Conservation (phyloP, 768 basidiomycete species). For the Russula earlei region DNA sequence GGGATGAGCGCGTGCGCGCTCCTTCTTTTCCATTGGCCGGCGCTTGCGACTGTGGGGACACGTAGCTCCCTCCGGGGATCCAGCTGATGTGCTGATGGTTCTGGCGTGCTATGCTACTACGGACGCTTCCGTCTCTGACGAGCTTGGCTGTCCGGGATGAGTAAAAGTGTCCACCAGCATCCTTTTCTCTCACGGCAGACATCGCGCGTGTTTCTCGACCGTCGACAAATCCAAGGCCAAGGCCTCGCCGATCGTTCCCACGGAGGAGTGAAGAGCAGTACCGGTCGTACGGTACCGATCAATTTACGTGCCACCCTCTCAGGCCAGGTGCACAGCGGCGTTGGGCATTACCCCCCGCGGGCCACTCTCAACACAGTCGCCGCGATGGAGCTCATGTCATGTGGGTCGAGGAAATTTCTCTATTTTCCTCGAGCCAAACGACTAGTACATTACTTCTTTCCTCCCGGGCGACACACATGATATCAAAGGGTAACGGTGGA, state of each 20-base stretch:
- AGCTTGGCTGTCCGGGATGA: background rate
- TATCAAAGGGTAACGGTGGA: constrained; percentile 7
- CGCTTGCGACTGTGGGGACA: too few species aligned
- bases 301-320: constrained; percentile 4
- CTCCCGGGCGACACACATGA: constrained; percentile 3
- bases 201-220: background rate
- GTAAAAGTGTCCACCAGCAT: background rate
- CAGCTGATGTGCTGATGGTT: background rate
- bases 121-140: background rate
- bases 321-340: constrained; percentile 2
- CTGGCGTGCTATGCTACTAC: background rate
- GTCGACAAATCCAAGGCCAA: background rate
- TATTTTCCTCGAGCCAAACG: constrained; percentile 7
- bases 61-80: background rate
- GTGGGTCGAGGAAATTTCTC: background rate
- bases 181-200: constrained; percentile 3
- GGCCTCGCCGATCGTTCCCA: constrained; percentile 15
- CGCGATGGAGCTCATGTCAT: background rate
- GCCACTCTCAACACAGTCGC: background rate
- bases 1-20: too few species aligned
- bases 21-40: too few species aligned
- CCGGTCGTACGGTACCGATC: constrained; percentile 14
- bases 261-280: constrained; percentile 1
- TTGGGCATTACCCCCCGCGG: background rate
- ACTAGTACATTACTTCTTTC: constrained; percentile 16